A percentile compares a stretch with the other conserved stretches of the same genome.
phyloP scores from a whole-genome alignment of 192 early-diverging fungal genomes.

The Coemansia sp. region DNA sequence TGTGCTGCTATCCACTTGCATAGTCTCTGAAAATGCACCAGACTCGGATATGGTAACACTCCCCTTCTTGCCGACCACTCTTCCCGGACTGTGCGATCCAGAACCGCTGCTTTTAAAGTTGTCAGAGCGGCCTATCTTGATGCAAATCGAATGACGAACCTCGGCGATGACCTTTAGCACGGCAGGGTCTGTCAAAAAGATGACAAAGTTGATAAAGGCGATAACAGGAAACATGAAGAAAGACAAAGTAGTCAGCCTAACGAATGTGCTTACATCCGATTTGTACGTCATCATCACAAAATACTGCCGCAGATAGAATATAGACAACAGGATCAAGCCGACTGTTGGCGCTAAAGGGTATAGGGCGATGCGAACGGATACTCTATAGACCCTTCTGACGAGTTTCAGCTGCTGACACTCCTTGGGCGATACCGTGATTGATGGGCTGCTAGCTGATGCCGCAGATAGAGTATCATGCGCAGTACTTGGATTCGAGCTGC shows the following conservation, averaged over 20 bases:
- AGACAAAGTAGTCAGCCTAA: neutral
- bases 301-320: slow-evolving; percentile 22
- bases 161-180: slow-evolving; percentile 21
- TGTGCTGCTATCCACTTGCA: neutral
- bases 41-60: slow-evolving; percentile 14
- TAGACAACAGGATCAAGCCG: slow-evolving; percentile 12
- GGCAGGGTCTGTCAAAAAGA: slow-evolving; percentile 31
- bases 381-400: slow-evolving; percentile 26
- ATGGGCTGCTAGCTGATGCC: neutral
- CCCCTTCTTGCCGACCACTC: neutral
- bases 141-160: slow-evolving; percentile 2
- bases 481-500: neutral
- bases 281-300: slow-evolving; percentile 18
- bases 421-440: slow-evolving; percentile 7
- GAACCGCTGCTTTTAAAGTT: neutral
- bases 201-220: slow-evolving; percentile 26
- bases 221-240: slow-evolving; percentile 12
- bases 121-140: neutral
- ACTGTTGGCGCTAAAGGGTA: slow-evolving; percentile 29
- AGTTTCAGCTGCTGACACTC: slow-evolving; percentile 25
- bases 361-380: slow-evolving; percentile 37
- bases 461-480: neutral
- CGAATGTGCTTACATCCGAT: slow-evolving; percentile 4
- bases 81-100: neutral
- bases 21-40: neutral